Percentiles rank a stretch among this genome's conserved stretches.
Evolutionary conservation across 139 green algal genomes (phyloP).

Genomic region (Spirogloea muscicola): DNA sequence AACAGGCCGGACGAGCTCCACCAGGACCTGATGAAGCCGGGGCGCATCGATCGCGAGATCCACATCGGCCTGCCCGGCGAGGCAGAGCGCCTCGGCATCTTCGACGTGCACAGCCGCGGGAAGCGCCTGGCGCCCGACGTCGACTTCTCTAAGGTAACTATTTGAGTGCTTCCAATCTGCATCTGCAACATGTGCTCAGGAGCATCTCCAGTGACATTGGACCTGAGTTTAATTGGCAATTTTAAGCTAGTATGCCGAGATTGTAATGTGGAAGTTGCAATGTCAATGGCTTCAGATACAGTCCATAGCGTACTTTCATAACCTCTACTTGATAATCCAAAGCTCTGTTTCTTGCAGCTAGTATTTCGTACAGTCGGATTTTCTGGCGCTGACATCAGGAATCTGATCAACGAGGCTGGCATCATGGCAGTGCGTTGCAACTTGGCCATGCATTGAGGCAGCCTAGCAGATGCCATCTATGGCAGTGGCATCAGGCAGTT

Average conservation of each 20-base stretch:
- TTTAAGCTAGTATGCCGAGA: neutral
- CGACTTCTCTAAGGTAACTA: conserved; percentile 25
- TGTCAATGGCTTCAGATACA: neutral
- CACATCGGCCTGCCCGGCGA: conserved; percentile 38
- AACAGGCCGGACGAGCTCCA: conserved; percentile 64
- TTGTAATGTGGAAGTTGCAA: too few species aligned
- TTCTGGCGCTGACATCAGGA: conserved; percentile 18
- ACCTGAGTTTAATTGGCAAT: neutral
- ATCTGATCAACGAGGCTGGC: conserved; percentile 26
- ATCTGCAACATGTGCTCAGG: neutral
- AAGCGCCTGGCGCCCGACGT: neutral
- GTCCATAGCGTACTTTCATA: neutral
- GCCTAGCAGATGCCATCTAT: neutral
- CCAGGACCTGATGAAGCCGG: conserved; percentile 71
- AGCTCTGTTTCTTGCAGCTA: neutral
- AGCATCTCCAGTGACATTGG: neutral
- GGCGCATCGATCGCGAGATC: conserved; percentile 84
- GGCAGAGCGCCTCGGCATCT: conserved; percentile 15
- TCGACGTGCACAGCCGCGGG: conserved; percentile 4
- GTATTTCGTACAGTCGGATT: conserved; percentile 14
- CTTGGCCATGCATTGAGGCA: neutral
- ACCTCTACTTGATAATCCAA: neutral
- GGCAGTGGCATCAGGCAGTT: neutral
- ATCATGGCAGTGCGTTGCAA: conserved; percentile 13
- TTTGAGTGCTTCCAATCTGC: neutral